Base-by-base conservation (phyloP, 2,329 filamentous ascomycete species). In the Colletotrichum graminicola region DNA sequence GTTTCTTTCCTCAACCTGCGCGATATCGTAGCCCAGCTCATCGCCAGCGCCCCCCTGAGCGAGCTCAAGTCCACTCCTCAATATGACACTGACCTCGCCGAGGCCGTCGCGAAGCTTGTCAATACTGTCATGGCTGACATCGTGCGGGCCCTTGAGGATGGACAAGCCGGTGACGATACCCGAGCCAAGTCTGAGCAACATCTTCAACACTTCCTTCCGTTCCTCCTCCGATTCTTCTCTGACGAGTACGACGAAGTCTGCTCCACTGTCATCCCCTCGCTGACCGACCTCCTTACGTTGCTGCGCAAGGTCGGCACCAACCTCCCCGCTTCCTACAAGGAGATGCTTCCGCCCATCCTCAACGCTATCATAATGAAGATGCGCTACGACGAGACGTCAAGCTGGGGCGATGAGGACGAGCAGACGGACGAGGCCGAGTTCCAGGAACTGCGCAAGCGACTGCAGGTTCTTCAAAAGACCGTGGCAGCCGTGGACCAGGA, bases 231-330 rank as follows among this genome's bases (percentile, higher is more conserved):
- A 49, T 98, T 98, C 85, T 98, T 99, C 83, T 93, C 94, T 32
- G 96, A 99, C 81, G 95, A 99, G 79, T 99, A 97, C 80, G 96
- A 99, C 81, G 96, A 99, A 83, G 92, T 99, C 75, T 98, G 96
- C 85, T 97, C 95, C 45, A 96, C 94, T 16, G 94, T 98, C 70
- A 97, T 99, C 73, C 93, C 95, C 29, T 95, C 94, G 47, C 89
- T 98, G 66, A 97, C 94, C 60, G 97, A 99, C 77, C 89, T 98
- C 60, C 88, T 99, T 72, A 94, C 94, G 36, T 95, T 97, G 80
- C 88, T 98, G 74, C 92, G 96, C 68, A 97, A 95, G 81, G 86
- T 94, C 47, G 88, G 91, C 16, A 18, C 54, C 59, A 86, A 90
- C 26, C 85, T 97, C n/a, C 91, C 93, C 23, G 83, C 87, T 59